phyloP scores from a whole-genome alignment of 805 yeast species.

The Huiozyma sinensis region DNA sequence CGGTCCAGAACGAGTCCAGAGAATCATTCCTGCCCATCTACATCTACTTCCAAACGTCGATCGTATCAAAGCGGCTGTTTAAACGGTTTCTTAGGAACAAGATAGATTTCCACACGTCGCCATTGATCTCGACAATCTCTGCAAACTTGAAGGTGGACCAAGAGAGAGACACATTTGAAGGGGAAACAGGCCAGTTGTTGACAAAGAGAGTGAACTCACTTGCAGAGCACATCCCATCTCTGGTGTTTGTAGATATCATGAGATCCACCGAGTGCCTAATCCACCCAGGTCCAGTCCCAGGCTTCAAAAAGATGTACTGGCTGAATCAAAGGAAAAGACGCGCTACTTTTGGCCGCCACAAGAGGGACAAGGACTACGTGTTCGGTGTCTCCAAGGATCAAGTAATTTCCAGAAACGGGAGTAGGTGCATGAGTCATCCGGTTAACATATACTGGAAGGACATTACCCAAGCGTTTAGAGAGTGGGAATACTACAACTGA shows the following conservation, averaged over 20 bases:
- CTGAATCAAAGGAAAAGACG: slow-evolving; percentile 20
- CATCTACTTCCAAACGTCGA: slow-evolving; percentile 18
- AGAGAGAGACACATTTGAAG: slow-evolving; percentile 11
- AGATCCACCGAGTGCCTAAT: slow-evolving; percentile 21
- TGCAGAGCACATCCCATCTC: slow-evolving; percentile 14
- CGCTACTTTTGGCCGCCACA: slow-evolving; percentile 16
- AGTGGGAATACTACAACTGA: slow-evolving; percentile 18
- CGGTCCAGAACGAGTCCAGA: slow-evolving; percentile 14
- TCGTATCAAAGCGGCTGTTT: slow-evolving; percentile 10
- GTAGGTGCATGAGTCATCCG: slow-evolving; percentile 21
- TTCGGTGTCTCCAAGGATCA: slow-evolving; percentile 10
- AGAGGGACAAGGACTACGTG: slow-evolving; percentile 16
- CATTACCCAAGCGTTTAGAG: slow-evolving; percentile 20
- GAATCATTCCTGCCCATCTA: slow-evolving; percentile 15
- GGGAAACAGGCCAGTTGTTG: slow-evolving; percentile 8
- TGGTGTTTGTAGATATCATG: slow-evolving; percentile 11
- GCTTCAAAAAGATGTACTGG: slow-evolving; percentile 28
- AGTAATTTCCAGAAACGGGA: slow-evolving; percentile 19
- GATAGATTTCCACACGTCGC: slow-evolving; percentile 10
- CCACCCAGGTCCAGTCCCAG: slow-evolving; percentile 18
- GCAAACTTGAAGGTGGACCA: slow-evolving; percentile 16
- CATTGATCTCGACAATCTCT: slow-evolving; percentile 3
- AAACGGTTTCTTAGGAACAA: slow-evolving; percentile 12
- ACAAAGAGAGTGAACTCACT: slow-evolving; percentile 10
- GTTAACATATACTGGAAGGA: slow-evolving; percentile 14